These are phyloP conservation scores for Macrotyloma uniflorum DNA, from an alignment of 306 rosid species.

Conservation along the genomic window DNA sequence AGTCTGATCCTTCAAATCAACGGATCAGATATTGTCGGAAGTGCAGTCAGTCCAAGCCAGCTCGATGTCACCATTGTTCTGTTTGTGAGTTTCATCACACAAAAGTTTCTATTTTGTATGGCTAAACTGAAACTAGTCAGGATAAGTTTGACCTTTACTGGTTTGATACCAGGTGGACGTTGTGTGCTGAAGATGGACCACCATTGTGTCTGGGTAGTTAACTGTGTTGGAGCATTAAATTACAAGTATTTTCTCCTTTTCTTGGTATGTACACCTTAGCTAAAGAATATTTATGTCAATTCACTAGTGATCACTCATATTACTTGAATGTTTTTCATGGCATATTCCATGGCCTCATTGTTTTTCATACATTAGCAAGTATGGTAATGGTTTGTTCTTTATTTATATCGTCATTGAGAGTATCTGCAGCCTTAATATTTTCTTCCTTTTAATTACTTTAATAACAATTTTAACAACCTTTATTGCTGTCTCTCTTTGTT, in stretches of 20 bases:
- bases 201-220: slow-evolving; percentile 87
- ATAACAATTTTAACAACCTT: not conserved
- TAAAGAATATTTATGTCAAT: not conserved
- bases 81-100: slow-evolving; percentile 61
- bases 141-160: not conserved
- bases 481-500: not conserved
- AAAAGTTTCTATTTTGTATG: not conserved
- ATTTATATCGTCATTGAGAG: not conserved
- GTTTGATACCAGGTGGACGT: slow-evolving; percentile 66
- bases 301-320: not conserved
- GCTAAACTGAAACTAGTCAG: not conserved
- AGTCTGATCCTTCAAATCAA: slow-evolving; percentile 49
- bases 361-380: not conserved
- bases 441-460: not conserved
- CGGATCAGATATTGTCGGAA: slow-evolving; percentile 69
- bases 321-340: slow-evolving; percentile 1
- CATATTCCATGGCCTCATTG: not conserved
- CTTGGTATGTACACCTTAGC: slow-evolving; percentile 56
- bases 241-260: slow-evolving; percentile 80
- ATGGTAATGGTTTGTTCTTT: not conserved
- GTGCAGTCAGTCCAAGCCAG: slow-evolving; percentile 76
- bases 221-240: slow-evolving; percentile 83
- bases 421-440: not conserved
- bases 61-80: slow-evolving; percentile 91
- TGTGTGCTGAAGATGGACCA: slow-evolving; percentile 90